Evolutionary conservation across 2,329 filamentous ascomycete genomes (phyloP).

Genomic region (Biscogniauxia sp.): DNA sequence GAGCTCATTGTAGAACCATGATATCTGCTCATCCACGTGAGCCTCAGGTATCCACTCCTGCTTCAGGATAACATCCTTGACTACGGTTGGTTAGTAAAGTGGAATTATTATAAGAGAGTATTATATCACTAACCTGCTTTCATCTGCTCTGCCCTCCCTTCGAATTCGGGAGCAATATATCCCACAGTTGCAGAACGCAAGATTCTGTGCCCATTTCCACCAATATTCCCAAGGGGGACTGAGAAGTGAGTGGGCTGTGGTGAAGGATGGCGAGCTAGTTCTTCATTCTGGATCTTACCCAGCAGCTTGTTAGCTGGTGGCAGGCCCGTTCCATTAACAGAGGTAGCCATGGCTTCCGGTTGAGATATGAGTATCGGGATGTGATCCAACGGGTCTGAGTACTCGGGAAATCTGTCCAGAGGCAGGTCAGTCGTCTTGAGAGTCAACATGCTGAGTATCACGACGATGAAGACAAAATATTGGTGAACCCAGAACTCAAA

Average conservation of each 20-base stretch:
- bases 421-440: constrained; percentile 42
- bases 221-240: constrained; percentile 57
- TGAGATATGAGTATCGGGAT: constrained; percentile 15
- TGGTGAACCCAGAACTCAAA: neutral
- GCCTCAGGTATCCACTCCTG: constrained; percentile 83
- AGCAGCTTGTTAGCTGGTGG: constrained; percentile 41
- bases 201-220: constrained; percentile 64
- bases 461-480: constrained; percentile 7
- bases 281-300: constrained; percentile 41
- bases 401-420: constrained; percentile 45
- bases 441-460: constrained; percentile 36
- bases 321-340: constrained; percentile 33
- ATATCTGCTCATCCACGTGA: constrained; percentile 80
- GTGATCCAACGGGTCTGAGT: constrained; percentile 39
- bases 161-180: constrained; percentile 91
- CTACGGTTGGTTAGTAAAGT: constrained; percentile 41
- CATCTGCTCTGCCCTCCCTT: constrained; percentile 91
- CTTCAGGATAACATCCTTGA: constrained; percentile 75
- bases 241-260: constrained; percentile 85
- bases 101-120: neutral
- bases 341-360: constrained; percentile 33
- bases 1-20: constrained; percentile 97
- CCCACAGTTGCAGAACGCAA: constrained; percentile 87
- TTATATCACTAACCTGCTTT: constrained; percentile 57
- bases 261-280: constrained; percentile 67